Evolutionary conservation across 345 rosid genomes (phyloP).

Genomic region (Firmiana major): DNA sequence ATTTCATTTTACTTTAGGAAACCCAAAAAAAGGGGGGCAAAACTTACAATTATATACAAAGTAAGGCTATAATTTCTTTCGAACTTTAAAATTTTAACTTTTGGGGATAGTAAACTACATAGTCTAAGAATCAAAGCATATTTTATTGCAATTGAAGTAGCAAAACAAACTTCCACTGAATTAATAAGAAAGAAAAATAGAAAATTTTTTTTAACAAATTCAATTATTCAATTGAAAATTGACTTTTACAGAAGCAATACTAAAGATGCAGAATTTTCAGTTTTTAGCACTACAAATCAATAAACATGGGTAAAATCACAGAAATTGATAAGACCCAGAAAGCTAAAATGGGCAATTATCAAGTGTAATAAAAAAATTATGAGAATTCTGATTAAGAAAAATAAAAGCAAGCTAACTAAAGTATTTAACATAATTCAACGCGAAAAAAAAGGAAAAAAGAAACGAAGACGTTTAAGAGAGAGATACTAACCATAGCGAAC

Average conservation of each 20-base stretch:
- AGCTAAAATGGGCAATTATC: background rate
- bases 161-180: background rate
- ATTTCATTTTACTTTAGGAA: background rate
- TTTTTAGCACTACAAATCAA: background rate
- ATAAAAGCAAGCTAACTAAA: background rate
- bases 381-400: background rate
- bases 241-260: background rate
- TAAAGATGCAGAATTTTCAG: background rate
- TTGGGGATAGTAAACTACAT: background rate
- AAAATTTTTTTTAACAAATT: background rate
- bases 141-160: background rate
- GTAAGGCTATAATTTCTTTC: background rate
- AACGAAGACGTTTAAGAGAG: background rate
- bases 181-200: background rate
- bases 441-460: no score
- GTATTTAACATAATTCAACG: background rate
- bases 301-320: background rate
- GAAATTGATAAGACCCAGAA: background rate
- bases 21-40: background rate
- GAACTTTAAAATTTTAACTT: background rate
- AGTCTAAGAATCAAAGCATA: background rate
- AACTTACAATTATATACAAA: background rate
- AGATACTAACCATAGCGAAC: conserved; percentile 15
- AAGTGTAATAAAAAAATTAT: background rate
- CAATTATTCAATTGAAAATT: background rate